phyloP scores from a whole-genome alignment of 2,329 filamentous ascomycete genomes.

The Nigrospora sphaerica region DNA sequence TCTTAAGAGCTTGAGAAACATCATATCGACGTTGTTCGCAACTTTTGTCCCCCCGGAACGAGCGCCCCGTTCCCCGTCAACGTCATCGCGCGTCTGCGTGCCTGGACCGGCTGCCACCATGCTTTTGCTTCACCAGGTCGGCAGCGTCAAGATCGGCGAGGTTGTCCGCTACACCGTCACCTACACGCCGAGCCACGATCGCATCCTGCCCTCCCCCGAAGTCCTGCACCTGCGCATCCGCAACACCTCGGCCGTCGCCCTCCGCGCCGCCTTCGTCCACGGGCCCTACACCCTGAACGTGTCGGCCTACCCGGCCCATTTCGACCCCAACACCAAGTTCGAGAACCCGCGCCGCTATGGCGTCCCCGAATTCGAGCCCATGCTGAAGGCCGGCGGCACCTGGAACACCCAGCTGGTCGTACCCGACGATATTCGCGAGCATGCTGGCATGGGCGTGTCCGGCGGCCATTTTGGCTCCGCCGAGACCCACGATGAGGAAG shows the following conservation, averaged over 20 bases:
- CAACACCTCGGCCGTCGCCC: constrained; percentile 83
- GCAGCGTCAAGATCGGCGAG: constrained; percentile 89
- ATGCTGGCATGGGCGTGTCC: constrained; percentile 41
- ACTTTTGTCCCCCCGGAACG: too few species aligned
- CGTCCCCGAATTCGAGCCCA: constrained; percentile 87
- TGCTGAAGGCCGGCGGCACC: constrained; percentile 85
- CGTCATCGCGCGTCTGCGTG: too few species aligned
- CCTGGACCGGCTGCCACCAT: constrained; percentile 39
- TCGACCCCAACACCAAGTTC: constrained; percentile 75
- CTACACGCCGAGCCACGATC: constrained; percentile 83
- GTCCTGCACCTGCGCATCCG: constrained; percentile 80
- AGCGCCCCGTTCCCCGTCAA: too few species aligned
- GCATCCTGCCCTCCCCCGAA: constrained; percentile 79
- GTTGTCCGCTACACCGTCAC: constrained; percentile 87
- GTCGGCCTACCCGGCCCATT: constrained; percentile 75
- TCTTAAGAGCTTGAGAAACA: too few species aligned
- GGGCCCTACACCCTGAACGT: constrained; percentile 89
- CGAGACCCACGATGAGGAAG: constrained; percentile 40
- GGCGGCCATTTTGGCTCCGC: constrained; percentile 38
- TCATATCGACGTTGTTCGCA: too few species aligned
- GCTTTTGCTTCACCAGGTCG: constrained; percentile 86
- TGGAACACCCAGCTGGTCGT: constrained; percentile 78
- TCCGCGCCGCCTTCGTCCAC: constrained; percentile 92
- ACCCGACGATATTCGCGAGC: constrained; percentile 68
- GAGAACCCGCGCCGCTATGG: constrained; percentile 64